These are phyloP conservation scores for Ceratobasidium sp. DNA, from an alignment of 1,284 basidiomycete species.

Conservation along the genomic window DNA sequence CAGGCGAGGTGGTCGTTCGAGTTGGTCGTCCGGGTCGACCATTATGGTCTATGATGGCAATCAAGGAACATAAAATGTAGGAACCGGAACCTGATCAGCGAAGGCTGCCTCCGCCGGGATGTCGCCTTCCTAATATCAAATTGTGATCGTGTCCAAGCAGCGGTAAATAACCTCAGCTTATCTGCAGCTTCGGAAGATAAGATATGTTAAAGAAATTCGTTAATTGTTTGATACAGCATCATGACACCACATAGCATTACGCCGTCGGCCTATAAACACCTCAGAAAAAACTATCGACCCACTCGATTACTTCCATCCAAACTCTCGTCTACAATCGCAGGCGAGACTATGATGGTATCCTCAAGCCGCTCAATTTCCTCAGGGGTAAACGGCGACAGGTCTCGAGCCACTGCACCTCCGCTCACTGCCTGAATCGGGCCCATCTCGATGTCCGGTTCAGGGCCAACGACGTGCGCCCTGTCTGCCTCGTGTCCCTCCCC, in stretches of 20 bases:
- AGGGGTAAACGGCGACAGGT: neutral
- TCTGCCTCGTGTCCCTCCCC: neutral
- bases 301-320: neutral
- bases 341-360: neutral
- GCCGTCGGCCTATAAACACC: too few relatives aligned
- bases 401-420: neutral
- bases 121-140: neutral
- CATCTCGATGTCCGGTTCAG: conserved; percentile 16
- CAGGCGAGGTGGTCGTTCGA: neutral
- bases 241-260: too few relatives aligned
- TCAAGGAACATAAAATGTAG: too few relatives aligned
- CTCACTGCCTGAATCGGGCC: conserved; percentile 11
- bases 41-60: neutral
- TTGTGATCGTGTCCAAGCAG: neutral
- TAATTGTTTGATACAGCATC: too few relatives aligned
- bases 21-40: neutral
- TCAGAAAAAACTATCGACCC: neutral
- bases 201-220: too few relatives aligned
- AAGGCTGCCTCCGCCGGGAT: neutral
- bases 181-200: too few relatives aligned
- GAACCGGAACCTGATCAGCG: neutral
- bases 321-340: neutral
- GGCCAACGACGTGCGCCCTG: neutral
- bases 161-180: too few relatives aligned
- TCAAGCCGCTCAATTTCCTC: neutral